Conservation (phyloP, 768 basidiomycete genomes). For the Pluteus cervinus region DNA sequence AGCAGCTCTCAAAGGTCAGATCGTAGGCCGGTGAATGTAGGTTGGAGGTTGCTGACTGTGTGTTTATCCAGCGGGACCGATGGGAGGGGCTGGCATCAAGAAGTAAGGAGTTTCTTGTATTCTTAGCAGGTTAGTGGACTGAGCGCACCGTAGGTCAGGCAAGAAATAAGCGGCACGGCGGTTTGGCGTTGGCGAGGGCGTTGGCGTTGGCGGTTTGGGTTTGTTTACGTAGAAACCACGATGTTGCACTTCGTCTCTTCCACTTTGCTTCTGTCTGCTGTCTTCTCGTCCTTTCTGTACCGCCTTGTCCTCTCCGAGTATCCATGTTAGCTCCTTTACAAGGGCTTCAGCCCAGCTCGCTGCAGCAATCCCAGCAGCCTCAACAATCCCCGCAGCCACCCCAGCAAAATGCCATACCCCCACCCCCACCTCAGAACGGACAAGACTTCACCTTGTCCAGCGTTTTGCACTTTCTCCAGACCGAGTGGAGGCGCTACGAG, state of each 20-base stretch:
- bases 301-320: constrained; percentile 34
- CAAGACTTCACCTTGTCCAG: constrained; percentile 91
- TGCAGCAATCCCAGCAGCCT: constrained; percentile 57
- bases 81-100: constrained; percentile 75
- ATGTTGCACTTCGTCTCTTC: constrained; percentile 15
- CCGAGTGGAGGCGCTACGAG: constrained; percentile 97
- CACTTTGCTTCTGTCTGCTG: constrained; percentile 6
- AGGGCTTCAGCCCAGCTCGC: constrained; percentile 51
- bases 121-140: constrained; percentile 2
- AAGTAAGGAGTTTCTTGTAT: constrained; percentile 50
- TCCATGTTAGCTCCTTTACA: constrained; percentile 73
- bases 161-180: constrained; percentile 75
- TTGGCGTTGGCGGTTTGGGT: no score
- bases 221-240: constrained; percentile 10
- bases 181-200: no score
- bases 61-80: constrained; percentile 49
- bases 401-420: constrained; percentile 53
- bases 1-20: constrained; percentile 51
- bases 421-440: constrained; percentile 77
- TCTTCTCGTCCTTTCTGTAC: constrained; percentile 9
- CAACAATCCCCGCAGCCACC: constrained; percentile 47
- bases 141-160: constrained; percentile 43
- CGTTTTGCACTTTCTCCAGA: constrained; percentile 96
- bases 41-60: constrained; percentile 7
- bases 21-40: constrained; percentile 3